Evolutionary conservation across 768 basidiomycete genomes (phyloP).

Genomic region (Suillus sp.): DNA sequence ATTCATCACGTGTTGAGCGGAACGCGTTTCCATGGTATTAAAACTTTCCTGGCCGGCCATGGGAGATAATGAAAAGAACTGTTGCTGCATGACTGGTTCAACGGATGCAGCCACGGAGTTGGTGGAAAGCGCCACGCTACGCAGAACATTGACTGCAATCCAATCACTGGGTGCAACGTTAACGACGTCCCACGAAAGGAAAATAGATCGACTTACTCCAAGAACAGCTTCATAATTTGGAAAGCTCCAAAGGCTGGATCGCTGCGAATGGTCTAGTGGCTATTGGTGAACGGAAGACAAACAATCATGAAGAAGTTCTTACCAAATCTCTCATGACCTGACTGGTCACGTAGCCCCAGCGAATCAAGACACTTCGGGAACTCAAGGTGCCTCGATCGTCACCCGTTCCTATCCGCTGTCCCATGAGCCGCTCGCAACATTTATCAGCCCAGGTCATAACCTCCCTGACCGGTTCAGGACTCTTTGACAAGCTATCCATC

Average conservation of each 20-base stretch:
- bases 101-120: slow-evolving; percentile 92
- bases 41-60: slow-evolving; percentile 88
- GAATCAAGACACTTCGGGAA: slow-evolving; percentile 83
- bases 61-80: slow-evolving; percentile 85
- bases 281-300: slow-evolving; percentile 8
- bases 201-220: slow-evolving; percentile 61
- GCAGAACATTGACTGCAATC: slow-evolving; percentile 87
- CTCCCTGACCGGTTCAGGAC: slow-evolving; percentile 78
- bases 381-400: slow-evolving; percentile 84
- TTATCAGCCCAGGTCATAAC: slow-evolving; percentile 93
- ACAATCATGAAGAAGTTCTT: slow-evolving; percentile 32
- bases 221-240: slow-evolving; percentile 88
- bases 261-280: slow-evolving; percentile 78
- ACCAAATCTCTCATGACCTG: slow-evolving; percentile 92
- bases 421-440: slow-evolving; percentile 84
- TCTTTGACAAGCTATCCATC: slow-evolving; percentile 71
- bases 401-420: slow-evolving; percentile 55
- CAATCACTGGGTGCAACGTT: slow-evolving; percentile 63
- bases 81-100: slow-evolving; percentile 89
- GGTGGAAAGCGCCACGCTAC: slow-evolving; percentile 85
- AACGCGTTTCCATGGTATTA: slow-evolving; percentile 61
- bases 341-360: slow-evolving; percentile 92
- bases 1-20: slow-evolving; percentile 60
- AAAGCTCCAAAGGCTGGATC: slow-evolving; percentile 93
- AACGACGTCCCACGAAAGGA: slow-evolving; percentile 21